A percentile compares a stretch with the other conserved stretches of the same genome.
Evolutionary conservation across 371 early-diverging fungal species (phyloP).

Genomic region (Mucor indicus): DNA sequence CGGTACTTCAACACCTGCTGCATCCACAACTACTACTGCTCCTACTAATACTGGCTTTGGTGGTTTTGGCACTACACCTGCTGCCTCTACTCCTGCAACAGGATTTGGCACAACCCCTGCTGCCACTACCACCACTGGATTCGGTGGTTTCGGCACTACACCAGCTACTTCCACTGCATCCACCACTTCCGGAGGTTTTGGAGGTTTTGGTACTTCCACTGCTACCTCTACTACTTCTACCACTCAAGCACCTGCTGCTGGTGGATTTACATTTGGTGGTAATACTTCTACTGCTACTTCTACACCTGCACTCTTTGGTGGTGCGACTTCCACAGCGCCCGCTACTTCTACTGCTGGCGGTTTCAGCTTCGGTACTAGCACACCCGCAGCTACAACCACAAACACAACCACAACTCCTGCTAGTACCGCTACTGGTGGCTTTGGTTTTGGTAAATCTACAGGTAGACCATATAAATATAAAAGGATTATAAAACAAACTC

Average conservation of each 20-base stretch:
- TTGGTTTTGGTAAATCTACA: neutral
- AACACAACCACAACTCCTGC: slow-evolving; percentile 26
- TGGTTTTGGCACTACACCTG: slow-evolving; percentile 9
- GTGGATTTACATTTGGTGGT: slow-evolving; percentile 5
- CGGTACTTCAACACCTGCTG: slow-evolving; percentile 5
- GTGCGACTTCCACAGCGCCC: slow-evolving; percentile 10
- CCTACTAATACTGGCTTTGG: slow-evolving; percentile 18
- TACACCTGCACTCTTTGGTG: slow-evolving; percentile 9
- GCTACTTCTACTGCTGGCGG: slow-evolving; percentile 1
- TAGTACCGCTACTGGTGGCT: slow-evolving; percentile 4
- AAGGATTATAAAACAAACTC: too few species aligned
- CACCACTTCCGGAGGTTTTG: neutral
- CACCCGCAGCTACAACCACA: slow-evolving; percentile 6
- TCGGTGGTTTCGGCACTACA: slow-evolving; percentile 9
- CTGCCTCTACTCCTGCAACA: slow-evolving; percentile 5
- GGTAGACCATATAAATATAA: neutral
- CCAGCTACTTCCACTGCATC: slow-evolving; percentile 6
- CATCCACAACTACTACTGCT: slow-evolving; percentile 9
- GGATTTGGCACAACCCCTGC: neutral
- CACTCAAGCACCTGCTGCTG: slow-evolving; percentile 19
- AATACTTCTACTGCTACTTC: slow-evolving; percentile 3
- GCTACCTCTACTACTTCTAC: slow-evolving; percentile 13
- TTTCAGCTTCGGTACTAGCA: neutral
- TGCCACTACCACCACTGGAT: slow-evolving; percentile 9
- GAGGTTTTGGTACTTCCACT: slow-evolving; percentile 1